Evolutionary conservation across 1,139 yeast species (phyloP), one percentile per base, ranked within the genome.

Genomic region (Lodderomyces parapsilosis): DNA sequence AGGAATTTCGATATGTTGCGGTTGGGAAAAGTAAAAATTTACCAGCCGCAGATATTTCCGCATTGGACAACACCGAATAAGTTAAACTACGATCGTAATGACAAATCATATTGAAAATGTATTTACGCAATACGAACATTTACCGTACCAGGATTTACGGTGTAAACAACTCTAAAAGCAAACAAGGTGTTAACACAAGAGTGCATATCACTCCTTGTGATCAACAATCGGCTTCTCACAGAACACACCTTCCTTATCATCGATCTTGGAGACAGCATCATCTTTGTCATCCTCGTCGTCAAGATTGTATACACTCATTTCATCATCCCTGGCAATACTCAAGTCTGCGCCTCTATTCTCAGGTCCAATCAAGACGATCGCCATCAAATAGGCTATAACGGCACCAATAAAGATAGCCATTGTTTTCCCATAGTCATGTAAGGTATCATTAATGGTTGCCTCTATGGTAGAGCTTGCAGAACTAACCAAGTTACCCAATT

Each of bases 331-430:
- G 43, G 56, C 59, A 41, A 57, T 48, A 45, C 58, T 58, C 44
- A 58, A 57, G 13, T 55, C 56, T 54, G 70, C 72, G 39, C 60
- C 62, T 60, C 80, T 78, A 56, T 78, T 76, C 63, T 88, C 96
- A 10, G 95, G 95, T 2, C 95, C 96, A 28, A 86, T 43, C 45
- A 86, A 65, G 1, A 81, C 68, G 38, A 83, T 67, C 5, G 85
- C 30, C 24, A 85, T 56, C 40, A 83, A 71, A 54, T 74, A 84
- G 1, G 67, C 90, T 55, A 82, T 82, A 13, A 86, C 93, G 55
- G 87, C 81, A 27, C 89, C 94, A 70, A 86, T 78, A 60, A 87
- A 86, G 49, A 87, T 85, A 23, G 90, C 83, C 95, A 87, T 86
- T 40, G 86, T 91, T 56, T 63, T 65, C 15, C 64, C 63, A 49